Evolutionary conservation across 2,329 filamentous ascomycete genomes (phyloP).

Genomic region (Pseudocercospora musae): DNA sequence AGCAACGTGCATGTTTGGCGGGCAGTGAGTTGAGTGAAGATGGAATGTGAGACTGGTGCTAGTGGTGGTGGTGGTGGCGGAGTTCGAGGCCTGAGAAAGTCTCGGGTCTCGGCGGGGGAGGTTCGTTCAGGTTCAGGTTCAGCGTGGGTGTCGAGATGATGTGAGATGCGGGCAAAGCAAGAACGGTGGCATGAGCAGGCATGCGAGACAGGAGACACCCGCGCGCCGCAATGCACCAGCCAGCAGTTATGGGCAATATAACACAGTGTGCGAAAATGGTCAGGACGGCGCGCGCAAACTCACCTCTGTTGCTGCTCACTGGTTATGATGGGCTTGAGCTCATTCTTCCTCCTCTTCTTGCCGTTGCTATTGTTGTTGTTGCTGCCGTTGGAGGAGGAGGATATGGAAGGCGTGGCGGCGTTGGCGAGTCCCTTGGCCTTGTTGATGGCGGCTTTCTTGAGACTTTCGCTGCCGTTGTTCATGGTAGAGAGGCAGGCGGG

Average conservation of each 20-base stretch:
- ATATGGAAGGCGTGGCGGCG: slow-evolving; percentile 33
- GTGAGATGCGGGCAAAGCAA: slow-evolving; percentile 11
- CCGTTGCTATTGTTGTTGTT: slow-evolving; percentile 30
- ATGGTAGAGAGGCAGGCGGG: slow-evolving; percentile 15
- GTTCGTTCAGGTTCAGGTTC: not conserved
- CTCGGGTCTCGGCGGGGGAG: slow-evolving; percentile 14
- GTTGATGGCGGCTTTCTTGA: slow-evolving; percentile 57
- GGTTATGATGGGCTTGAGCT: slow-evolving; percentile 72
- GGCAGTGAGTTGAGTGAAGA: not conserved
- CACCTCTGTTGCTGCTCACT: slow-evolving; percentile 51
- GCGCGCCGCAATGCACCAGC: not conserved
- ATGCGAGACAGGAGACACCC: not conserved
- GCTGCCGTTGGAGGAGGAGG: slow-evolving; percentile 11
- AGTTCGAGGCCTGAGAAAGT: slow-evolving; percentile 9
- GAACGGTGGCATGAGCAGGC: not conserved
- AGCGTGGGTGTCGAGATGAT: slow-evolving; percentile 7
- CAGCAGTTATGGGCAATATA: not conserved
- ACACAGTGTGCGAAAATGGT: not conserved
- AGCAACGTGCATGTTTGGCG: slow-evolving; percentile 11
- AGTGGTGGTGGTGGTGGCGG: slow-evolving; percentile 9
- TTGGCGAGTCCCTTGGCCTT: slow-evolving; percentile 64
- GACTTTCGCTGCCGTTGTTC: slow-evolving; percentile 24
- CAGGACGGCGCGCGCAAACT: not conserved
- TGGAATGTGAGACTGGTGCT: slow-evolving; percentile 2
- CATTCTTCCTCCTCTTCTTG: slow-evolving; percentile 72